Conservation (phyloP, 2,329 filamentous ascomycete species). For the Penicillium paneum region DNA sequence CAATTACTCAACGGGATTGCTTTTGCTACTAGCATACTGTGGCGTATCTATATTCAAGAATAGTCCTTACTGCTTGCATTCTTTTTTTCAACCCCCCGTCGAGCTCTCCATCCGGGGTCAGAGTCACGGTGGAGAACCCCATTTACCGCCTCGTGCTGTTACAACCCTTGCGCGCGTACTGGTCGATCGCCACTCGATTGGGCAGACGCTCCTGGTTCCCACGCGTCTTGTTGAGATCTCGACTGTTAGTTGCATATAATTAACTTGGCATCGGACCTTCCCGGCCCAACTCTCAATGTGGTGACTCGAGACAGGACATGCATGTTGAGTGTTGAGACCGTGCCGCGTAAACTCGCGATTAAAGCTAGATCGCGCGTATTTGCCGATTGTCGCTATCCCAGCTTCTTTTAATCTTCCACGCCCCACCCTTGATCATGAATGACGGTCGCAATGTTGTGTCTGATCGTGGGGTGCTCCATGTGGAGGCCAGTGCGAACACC, state of each 20-base stretch:
- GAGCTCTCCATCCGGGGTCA: not conserved
- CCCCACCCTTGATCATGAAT: slow-evolving; percentile 14
- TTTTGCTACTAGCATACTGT: slow-evolving; percentile 6
- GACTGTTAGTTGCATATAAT: slow-evolving; percentile 12
- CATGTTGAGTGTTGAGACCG: slow-evolving; percentile 23
- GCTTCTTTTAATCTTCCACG: not conserved
- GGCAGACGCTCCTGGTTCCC: slow-evolving; percentile 19
- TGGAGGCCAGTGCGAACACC: slow-evolving; percentile 19
- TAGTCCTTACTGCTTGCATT: not conserved
- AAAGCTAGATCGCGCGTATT: slow-evolving; percentile 15
- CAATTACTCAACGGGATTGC: not conserved
- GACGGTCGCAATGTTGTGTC: slow-evolving; percentile 10
- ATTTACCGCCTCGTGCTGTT: slow-evolving; percentile 22
- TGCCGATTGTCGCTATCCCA: not conserved
- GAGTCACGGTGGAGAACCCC: slow-evolving; percentile 1
- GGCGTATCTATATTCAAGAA: slow-evolving; percentile 1
- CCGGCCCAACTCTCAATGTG: slow-evolving; percentile 19
- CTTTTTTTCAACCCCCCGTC: not conserved
- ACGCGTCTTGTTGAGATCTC: slow-evolving; percentile 15
- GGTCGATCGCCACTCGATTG: slow-evolving; percentile 24
- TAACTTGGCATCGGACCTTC: slow-evolving; percentile 20
- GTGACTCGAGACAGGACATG: slow-evolving; percentile 18
- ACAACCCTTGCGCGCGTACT: slow-evolving; percentile 22
- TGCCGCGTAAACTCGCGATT: slow-evolving; percentile 18
- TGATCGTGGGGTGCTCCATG: slow-evolving; percentile 18